Evolutionary conservation across 73 alveolate genomes (phyloP).

Genomic region (Paramecium octaurelia): DNA sequence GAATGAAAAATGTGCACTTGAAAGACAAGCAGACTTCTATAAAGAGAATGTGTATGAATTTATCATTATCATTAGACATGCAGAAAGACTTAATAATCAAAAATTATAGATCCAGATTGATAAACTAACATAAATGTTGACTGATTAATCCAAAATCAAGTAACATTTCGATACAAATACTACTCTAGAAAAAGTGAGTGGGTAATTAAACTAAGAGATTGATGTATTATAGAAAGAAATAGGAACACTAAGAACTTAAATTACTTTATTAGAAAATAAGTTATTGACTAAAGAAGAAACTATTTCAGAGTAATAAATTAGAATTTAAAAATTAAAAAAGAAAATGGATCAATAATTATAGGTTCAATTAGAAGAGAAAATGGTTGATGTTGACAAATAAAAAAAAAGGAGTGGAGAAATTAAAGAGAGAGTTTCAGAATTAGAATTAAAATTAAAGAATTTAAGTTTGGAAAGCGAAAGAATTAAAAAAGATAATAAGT

Average conservation of each 20-base stretch:
- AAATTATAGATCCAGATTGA: not conserved
- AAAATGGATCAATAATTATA: conserved; percentile 9
- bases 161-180: not conserved
- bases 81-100: conserved; percentile 23
- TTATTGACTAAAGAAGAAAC: conserved; percentile 35
- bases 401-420: conserved; percentile 37
- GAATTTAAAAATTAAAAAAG: conserved; percentile 46
- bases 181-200: conserved; percentile 25
- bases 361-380: conserved; percentile 2
- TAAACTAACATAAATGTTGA: not conserved
- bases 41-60: conserved; percentile 31
- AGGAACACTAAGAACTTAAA: not conserved
- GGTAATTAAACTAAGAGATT: conserved; percentile 2
- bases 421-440: conserved; percentile 21
- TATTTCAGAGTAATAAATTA: not conserved
- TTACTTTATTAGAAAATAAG: not conserved
- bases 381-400: conserved; percentile 6
- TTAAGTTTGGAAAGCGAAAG: conserved; percentile 28
- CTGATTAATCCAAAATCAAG: not conserved
- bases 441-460: conserved; percentile 20
- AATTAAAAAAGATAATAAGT: conserved; percentile 36
- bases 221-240: conserved; percentile 1
- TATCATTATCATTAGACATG: not conserved
- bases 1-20: conserved; percentile 8
- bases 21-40: conserved; percentile 5